Conservation (phyloP, 805 yeast genomes). For the Ogataea siamensis region DNA sequence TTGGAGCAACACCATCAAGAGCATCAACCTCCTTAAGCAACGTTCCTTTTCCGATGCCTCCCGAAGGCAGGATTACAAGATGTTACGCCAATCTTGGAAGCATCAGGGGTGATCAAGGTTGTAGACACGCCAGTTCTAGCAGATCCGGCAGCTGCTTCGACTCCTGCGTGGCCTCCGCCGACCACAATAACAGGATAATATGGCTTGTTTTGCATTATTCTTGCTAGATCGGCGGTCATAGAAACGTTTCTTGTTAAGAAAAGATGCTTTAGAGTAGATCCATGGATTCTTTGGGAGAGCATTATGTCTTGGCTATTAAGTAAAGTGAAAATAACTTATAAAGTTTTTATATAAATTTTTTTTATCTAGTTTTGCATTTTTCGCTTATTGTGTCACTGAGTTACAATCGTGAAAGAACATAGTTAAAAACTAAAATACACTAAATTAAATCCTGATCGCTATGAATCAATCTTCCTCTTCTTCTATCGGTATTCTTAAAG, state of each 20-base stretch:
- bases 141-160: conserved; percentile 94
- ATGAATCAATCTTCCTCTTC: conserved; percentile 10
- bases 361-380: no score
- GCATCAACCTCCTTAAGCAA: conserved; percentile 92
- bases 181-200: conserved; percentile 73
- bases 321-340: conserved; percentile 1
- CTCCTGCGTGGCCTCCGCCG: conserved; percentile 99
- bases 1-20: conserved; percentile 84
- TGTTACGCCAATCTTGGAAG: conserved; percentile 82
- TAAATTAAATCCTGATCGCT: no score
- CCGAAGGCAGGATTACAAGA: conserved; percentile 97
- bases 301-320: no score
- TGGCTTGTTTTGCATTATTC: conserved; percentile 31
- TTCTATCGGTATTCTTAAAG: conserved; percentile 20
- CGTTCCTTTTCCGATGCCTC: conserved; percentile 98
- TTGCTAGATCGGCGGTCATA: conserved; percentile 38
- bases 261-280: no score
- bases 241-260: conserved; percentile 26
- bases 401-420: no score
- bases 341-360: not conserved
- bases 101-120: conserved; percentile 71
- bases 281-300: no score
- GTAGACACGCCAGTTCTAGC: conserved; percentile 80
- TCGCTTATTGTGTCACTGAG: no score
- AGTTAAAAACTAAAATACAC: no score